Evolutionary conservation across 78 protist genomes (phyloP).

Genomic region (Speleostelium caveatum): DNA sequence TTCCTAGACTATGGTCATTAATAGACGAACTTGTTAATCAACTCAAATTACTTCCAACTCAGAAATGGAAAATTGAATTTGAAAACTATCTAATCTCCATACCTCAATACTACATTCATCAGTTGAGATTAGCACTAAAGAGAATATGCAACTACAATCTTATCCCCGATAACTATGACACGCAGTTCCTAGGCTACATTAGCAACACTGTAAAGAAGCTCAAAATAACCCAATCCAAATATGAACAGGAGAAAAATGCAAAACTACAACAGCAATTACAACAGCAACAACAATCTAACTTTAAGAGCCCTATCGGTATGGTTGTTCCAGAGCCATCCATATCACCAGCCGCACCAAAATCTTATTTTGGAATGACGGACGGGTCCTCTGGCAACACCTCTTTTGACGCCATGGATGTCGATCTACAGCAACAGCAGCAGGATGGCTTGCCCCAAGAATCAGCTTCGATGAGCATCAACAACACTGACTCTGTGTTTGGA

Average conservation of each 20-base stretch:
- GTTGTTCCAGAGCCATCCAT: background rate
- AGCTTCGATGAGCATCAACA: background rate
- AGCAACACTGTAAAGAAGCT: conserved; percentile 36
- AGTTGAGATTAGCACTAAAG: conserved; percentile 49
- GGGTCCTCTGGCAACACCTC: background rate
- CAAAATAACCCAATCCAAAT: background rate
- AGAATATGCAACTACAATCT: conserved; percentile 26
- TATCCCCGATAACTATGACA: conserved; percentile 36
- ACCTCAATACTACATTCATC: conserved; percentile 62
- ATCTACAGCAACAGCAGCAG: background rate
- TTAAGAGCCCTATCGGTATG: background rate
- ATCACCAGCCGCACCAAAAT: background rate
- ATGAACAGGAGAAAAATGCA: background rate
- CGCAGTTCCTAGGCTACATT: conserved; percentile 14
- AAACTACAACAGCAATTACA: conserved; percentile 58
- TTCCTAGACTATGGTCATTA: conserved; percentile 30
- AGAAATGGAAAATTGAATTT: conserved; percentile 73
- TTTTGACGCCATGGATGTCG: background rate
- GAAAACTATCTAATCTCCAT: conserved; percentile 47
- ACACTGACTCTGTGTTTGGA: background rate
- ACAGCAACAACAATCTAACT: conserved; percentile 33
- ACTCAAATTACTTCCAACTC: conserved; percentile 26
- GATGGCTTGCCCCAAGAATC: background rate
- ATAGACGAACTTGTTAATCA: conserved; percentile 38
- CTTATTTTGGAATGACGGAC: background rate